Base-by-base conservation (phyloP, 2,329 filamentous ascomycete genomes). In the Diaporthe aspalathi region DNA sequence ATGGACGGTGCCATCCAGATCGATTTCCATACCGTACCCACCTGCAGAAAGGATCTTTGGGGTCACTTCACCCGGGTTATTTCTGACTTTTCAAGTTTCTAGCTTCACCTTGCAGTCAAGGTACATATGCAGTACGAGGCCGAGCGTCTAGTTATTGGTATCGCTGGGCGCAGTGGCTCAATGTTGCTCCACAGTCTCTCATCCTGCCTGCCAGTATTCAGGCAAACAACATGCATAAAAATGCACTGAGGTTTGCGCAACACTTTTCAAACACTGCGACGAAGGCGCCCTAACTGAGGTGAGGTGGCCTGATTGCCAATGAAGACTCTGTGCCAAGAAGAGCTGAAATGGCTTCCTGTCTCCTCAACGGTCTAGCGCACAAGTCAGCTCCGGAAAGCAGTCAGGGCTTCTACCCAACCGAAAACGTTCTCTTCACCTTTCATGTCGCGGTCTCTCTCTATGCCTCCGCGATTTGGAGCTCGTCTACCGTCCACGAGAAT, bases 311-410 rank as follows among this genome's bases (percentile, higher is more conserved):
- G 20, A 20, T n/a, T 43, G 35, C 57, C 27, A 22, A 17, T 63
- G 20, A 47, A 63, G 53, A 38, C 7, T 17, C 60, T 11, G 12
- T 35, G 57, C 60, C 60, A 63, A 63, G 57, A 63, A 22, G 60
- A 63, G 60, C 60, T 63, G 60, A 63, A 63, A 38, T 49, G 16
- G 1, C 7, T 17, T 45, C 43, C n/a, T 35, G 60, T 43, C 12
- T 32, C 40, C 24, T 45, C 38, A 29, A 11, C 24, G 1, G 20
- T 22, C 43, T 49, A 47, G 57, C 40, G 40, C 27, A 47, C 5
- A 62, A 2, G 38, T 47, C 57, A 35, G 43, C 60, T 35, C 20
- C 27, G 16, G n/a, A 49, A 60, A 20, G 2, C 43, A 49, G 8
- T 29, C 43, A 11, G 5, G 29, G 49, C 20, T 22, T 32, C 27